A percentile compares a stretch with the other conserved stretches of the same genome.
Conservation (phyloP, 148 eudicot species). For the Persicaria tinctoria region DNA sequence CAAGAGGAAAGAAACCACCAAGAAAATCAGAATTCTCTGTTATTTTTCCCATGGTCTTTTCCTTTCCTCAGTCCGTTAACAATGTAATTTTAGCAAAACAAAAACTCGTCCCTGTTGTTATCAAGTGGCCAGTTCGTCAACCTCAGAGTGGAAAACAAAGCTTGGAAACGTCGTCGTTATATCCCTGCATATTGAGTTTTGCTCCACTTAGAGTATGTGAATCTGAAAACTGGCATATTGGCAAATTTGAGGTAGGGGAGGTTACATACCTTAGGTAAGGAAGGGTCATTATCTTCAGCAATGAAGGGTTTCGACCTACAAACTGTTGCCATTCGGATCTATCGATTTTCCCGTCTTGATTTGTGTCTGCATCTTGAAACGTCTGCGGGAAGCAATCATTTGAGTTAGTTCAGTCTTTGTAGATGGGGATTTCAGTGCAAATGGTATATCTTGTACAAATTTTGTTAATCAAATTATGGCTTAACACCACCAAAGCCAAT, state of each 20-base stretch:
- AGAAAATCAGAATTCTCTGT: neutral
- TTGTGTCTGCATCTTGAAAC: slow-evolving; percentile 71
- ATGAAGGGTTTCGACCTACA: slow-evolving; percentile 66
- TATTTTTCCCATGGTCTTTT: neutral
- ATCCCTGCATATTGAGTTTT: slow-evolving; percentile 38
- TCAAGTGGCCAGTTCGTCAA: slow-evolving; percentile 56
- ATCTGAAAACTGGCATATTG: neutral
- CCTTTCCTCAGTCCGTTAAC: neutral
- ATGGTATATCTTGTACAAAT: neutral
- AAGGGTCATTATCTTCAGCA: slow-evolving; percentile 87
- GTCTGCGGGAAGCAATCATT: slow-evolving; percentile 38
- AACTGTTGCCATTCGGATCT: slow-evolving; percentile 77
- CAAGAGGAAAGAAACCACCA: neutral
- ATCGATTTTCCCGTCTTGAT: slow-evolving; percentile 82
- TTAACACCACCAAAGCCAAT: neutral
- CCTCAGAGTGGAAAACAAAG: slow-evolving; percentile 69
- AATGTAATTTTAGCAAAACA: neutral
- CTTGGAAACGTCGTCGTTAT: slow-evolving; percentile 76
- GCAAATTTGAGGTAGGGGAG: neutral
- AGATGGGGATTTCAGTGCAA: no score
- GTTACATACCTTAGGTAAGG: slow-evolving; percentile 69
- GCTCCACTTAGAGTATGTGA: neutral
- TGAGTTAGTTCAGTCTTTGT: neutral
- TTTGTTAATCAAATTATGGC: neutral
- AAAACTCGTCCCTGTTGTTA: neutral